Evolutionary conservation across 768 basidiomycete species (phyloP).

Genomic region (Mycena crocata): DNA sequence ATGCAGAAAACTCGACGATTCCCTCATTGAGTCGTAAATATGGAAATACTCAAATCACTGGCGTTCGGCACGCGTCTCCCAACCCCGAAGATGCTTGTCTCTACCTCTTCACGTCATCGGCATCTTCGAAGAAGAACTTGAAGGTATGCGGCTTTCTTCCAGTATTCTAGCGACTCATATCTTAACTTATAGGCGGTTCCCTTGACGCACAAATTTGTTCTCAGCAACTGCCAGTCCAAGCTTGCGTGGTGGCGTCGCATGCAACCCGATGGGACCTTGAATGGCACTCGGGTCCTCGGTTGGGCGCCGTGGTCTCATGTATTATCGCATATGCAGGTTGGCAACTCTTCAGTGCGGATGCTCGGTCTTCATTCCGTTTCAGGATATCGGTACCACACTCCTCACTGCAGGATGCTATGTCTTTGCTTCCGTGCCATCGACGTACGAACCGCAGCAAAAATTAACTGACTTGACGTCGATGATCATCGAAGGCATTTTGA

Average conservation of each 20-base stretch:
- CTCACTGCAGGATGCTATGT: conserved; percentile 32
- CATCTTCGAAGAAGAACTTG: conserved; percentile 13
- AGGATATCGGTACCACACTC: conserved; percentile 29
- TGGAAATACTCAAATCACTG: background rate
- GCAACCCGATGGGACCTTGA: background rate
- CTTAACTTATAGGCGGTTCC: conserved; percentile 18
- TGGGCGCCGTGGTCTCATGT: conserved; percentile 35
- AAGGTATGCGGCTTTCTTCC: conserved; percentile 1
- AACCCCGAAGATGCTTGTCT: conserved; percentile 10
- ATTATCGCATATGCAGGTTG: conserved; percentile 26
- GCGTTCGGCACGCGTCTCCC: background rate
- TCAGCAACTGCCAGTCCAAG: conserved; percentile 19
- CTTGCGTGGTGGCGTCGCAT: conserved; percentile 28
- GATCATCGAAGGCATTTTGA: conserved; percentile 9
- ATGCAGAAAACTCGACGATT: conserved; percentile 15
- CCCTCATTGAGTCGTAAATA: conserved; percentile 16
- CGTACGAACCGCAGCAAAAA: conserved; percentile 2
- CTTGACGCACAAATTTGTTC: conserved; percentile 18
- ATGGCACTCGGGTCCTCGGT: conserved; percentile 28
- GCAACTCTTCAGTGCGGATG: background rate
- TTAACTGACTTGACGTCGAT: conserved; percentile 7
- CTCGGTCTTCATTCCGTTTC: background rate
- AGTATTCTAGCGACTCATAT: background rate
- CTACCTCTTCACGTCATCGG: conserved; percentile 28
- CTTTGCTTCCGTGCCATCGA: conserved; percentile 23